Base-by-base conservation (phyloP, 2,329 filamentous ascomycete species). In the Keithomyces neogunnii region DNA sequence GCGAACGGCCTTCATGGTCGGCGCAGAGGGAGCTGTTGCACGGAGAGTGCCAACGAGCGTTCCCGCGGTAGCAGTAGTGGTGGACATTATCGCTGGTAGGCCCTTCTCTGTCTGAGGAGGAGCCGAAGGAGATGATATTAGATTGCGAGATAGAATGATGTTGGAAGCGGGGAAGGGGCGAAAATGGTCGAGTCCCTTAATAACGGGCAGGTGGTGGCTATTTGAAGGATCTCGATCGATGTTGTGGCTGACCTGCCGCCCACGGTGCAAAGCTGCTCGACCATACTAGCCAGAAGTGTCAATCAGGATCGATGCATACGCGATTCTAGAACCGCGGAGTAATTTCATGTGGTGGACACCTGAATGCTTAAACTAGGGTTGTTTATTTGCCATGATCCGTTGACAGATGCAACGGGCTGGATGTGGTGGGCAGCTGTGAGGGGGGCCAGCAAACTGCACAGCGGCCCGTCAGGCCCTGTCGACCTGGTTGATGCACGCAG, bases 1-100 rank as follows among this genome's bases (percentile, higher is more conserved):
- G 57, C 75, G 67, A 29, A 75, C 73, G 45, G 78, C 78, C 56
- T 71, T 71, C 78, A 81, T 81, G 28, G 56, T 59, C 3, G 32
- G 11, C 32, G 48, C 13, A 10, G 52, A 53, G 28, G 42, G 42
- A 28, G 52, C 52, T 31, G 49, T 54, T 19, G 52, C 47, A 39
- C 39, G 52, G 19, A 54, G 51, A 19, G 49, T 54, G 38, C 52
- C 49, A 5, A 54, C 49, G 3, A 51, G 35, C 31, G 49, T 45
- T 36, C 51, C 49, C n/a, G 47, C 10, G 35, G 47, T 47, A 4
- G 39, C 47, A 30, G 49, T 51, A 19, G 43, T 43, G 26, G 52
- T 53, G 7, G 49, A 35, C 46, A 49, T 51, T 40, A 28, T 30
- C 28, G 47, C 29, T 36, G 42, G 26, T 44, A 5, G 40, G 13